Conservation (phyloP, 495 filamentous ascomycete genomes). For the Penicillium soppii region DNA sequence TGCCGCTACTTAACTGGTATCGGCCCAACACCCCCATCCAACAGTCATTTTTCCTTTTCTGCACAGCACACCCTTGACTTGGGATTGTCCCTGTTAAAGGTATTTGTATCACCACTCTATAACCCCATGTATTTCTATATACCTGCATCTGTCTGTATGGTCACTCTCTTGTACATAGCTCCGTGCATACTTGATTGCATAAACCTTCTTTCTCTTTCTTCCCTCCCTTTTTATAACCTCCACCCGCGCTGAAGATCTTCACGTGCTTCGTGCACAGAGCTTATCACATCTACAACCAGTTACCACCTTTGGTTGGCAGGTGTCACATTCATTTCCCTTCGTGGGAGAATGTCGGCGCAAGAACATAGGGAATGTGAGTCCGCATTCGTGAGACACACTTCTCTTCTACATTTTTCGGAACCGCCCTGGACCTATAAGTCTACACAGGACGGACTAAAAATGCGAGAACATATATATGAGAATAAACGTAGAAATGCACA, state of each 20-base stretch:
- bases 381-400: conserved; percentile 42
- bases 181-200: conserved; percentile 16
- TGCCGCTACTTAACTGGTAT: conserved; percentile 15
- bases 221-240: conserved; percentile 2
- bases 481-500: not conserved
- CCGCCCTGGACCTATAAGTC: conserved; percentile 44
- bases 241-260: conserved; percentile 27
- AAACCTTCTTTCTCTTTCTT: conserved; percentile 10
- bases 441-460: conserved; percentile 55
- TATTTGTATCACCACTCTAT: conserved; percentile 1
- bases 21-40: no score
- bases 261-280: conserved; percentile 44
- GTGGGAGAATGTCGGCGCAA: conserved; percentile 40
- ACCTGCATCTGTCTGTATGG: conserved; percentile 6
- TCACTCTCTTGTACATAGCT: conserved; percentile 28
- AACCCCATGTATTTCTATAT: conserved; percentile 22
- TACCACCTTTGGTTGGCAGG: conserved; percentile 23
- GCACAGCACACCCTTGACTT: not conserved
- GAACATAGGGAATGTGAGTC: conserved; percentile 42
- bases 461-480: conserved; percentile 41
- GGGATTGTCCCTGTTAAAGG: not conserved
- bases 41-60: not conserved
- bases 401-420: conserved; percentile 49
- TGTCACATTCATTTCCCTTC: conserved; percentile 21
- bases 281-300: conserved; percentile 35